Percentiles rank a stretch among this genome's conserved stretches.
These are phyloP conservation scores for Ocimum tenuiflorum DNA, from an alignment of 257 asterid species.

Conservation along the genomic window DNA sequence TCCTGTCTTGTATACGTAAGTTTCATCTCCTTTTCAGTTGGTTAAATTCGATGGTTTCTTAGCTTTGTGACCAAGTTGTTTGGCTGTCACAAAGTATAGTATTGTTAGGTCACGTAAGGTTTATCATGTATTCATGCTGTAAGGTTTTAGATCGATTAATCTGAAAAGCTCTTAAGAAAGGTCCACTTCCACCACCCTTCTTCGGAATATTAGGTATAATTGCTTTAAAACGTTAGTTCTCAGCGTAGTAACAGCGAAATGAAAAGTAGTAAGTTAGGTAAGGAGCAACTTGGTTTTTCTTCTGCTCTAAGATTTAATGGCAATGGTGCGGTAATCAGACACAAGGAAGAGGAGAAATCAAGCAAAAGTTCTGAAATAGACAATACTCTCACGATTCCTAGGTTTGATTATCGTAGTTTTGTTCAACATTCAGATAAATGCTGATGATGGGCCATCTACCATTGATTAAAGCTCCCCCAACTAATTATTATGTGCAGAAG, in stretches of 20 bases:
- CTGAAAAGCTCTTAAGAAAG: neutral
- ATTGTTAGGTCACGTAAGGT: neutral
- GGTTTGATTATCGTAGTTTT: neutral
- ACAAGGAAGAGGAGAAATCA: neutral
- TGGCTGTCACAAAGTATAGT: neutral
- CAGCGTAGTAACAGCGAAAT: neutral
- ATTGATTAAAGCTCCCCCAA: conserved; percentile 10
- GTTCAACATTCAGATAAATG: neutral
- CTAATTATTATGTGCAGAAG: neutral
- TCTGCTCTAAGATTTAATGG: neutral
- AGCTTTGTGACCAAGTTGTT: neutral
- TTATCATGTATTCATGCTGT: neutral
- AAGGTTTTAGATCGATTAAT: neutral
- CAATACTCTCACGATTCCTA: neutral
- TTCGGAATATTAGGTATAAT: neutral
- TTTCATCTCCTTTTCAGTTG: neutral
- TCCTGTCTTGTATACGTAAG: neutral
- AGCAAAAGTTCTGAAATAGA: neutral
- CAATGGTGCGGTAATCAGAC: neutral
- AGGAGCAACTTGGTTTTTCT: neutral
- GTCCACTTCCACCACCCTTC: neutral
- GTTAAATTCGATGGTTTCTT: conserved; percentile 1
- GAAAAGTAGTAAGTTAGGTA: neutral
- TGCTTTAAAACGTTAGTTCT: neutral
- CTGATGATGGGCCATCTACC: neutral